Evolutionary conservation across 2,329 filamentous ascomycete species (phyloP), one percentile per base, ranked within the genome.

Genomic region (Ophiostoma fasciatum): DNA sequence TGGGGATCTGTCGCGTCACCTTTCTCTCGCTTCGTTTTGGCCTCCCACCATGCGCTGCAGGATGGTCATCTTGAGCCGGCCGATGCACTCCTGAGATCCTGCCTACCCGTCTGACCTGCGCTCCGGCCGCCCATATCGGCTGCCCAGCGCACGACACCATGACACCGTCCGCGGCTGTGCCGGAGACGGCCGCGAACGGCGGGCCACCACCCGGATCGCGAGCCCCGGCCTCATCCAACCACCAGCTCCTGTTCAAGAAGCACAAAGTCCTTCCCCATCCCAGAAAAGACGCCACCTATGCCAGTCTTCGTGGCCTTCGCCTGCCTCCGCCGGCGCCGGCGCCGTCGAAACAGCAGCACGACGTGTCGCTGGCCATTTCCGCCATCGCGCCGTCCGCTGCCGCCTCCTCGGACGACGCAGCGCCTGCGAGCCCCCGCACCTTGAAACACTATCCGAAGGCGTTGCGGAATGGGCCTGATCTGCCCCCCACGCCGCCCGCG

Each of bases 401-500:
- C 9, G 47, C 47, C 31, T 19, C 45, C 23, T 45, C 38, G 22
- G 37, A 42, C 18, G 26, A 40, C 7, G 27, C 34, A 2, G 37
- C 34, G n/a, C n/a, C n/a, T n/a, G n/a, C n/a, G n/a, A n/a, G n/a
- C n/a, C n/a, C n/a, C n/a, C n/a, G n/a, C n/a, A n/a, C n/a, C n/a
- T n/a, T n/a, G n/a, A 62, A 58, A 43, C 61, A 60, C 42, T 59
- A 64, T 37, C 49, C 57, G 31, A 56, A 54, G 36, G 57, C 56
- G 28, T 57, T 62, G 42, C 56, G 56, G 33, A 57, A 54, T 26
- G 62, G 64, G 2, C 65, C 65, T 14, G 63, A 64, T 44, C 56
- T 68, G 26, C 74, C 74, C 28, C 73, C 73, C n/a, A 78, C 74
- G 19, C 74, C 74, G 31, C 74, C 74, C 13, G 64, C 64, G 32